These are phyloP conservation scores for Metschnikowia gelsemii DNA, from an alignment of 805 yeast species.

Conservation along the genomic window DNA sequence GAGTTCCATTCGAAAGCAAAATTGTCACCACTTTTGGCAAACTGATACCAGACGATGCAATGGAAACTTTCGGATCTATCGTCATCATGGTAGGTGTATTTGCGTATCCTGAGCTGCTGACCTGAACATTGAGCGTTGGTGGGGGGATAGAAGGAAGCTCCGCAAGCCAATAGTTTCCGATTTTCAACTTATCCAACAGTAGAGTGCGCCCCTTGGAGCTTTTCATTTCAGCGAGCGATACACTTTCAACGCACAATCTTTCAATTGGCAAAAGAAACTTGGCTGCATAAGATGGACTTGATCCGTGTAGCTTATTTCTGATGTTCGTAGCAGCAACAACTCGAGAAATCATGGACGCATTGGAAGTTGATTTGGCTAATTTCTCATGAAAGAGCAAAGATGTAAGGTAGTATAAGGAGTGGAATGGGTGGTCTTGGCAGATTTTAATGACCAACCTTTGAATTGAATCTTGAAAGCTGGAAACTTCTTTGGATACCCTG, in stretches of 20 bases:
- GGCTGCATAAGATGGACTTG: constrained; percentile 24
- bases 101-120: constrained; percentile 46
- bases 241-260: constrained; percentile 49
- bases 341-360: constrained; percentile 44
- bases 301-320: constrained; percentile 38
- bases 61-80: constrained; percentile 46
- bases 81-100: constrained; percentile 46
- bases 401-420: constrained; percentile 60
- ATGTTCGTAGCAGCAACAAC: constrained; percentile 51
- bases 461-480: constrained; percentile 56
- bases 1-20: constrained; percentile 54
- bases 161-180: constrained; percentile 50
- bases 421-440: constrained; percentile 65
- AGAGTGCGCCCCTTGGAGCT: constrained; percentile 33
- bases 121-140: constrained; percentile 55
- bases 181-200: constrained; percentile 33
- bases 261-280: constrained; percentile 46
- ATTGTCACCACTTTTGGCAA: constrained; percentile 76
- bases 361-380: constrained; percentile 26
- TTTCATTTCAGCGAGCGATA: constrained; percentile 51
- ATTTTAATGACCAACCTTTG: constrained; percentile 47
- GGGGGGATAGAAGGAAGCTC: constrained; percentile 58
- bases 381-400: constrained; percentile 52
- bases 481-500: constrained; percentile 50
- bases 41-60: constrained; percentile 85